phyloP scores from a whole-genome alignment of 768 basidiomycete genomes.

The Asterophora lycoperdoides region DNA sequence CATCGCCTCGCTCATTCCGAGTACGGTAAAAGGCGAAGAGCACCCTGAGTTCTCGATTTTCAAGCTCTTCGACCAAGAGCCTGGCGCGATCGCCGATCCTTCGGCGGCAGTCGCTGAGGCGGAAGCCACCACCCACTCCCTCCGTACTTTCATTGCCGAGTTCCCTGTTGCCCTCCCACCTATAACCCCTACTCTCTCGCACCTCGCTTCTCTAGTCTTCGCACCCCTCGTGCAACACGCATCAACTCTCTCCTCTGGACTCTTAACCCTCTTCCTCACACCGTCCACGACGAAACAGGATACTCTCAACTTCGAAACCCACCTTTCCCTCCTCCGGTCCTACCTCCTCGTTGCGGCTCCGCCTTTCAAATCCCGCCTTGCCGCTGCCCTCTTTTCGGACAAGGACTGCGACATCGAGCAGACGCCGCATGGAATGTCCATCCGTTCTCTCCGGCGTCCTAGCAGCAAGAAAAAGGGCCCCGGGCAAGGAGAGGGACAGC shows the following conservation, averaged over 20 bases:
- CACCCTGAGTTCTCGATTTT: constrained; percentile 43
- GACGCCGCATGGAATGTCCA: constrained; percentile 29
- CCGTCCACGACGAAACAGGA: constrained; percentile 33
- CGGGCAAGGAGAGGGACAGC: constrained; percentile 23
- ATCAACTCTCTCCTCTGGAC: constrained; percentile 58
- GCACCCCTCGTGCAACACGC: constrained; percentile 57
- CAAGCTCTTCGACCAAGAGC: constrained; percentile 61
- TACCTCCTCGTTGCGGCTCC: constrained; percentile 72
- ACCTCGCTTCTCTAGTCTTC: constrained; percentile 61
- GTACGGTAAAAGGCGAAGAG: constrained; percentile 13
- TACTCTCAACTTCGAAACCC: constrained; percentile 63
- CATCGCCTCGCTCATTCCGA: not conserved
- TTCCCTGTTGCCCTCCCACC: constrained; percentile 62
- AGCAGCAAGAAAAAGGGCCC: constrained; percentile 11
- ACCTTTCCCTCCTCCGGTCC: constrained; percentile 65
- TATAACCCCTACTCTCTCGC: constrained; percentile 58
- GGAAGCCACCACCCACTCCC: constrained; percentile 12
- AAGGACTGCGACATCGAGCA: constrained; percentile 41
- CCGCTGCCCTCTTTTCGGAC: constrained; percentile 75
- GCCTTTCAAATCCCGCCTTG: constrained; percentile 67
- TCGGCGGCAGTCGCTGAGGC: constrained; percentile 10
- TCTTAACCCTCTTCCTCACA: constrained; percentile 64
- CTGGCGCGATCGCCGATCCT: constrained; percentile 37
- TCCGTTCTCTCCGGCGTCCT: constrained; percentile 31
- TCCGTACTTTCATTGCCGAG: constrained; percentile 45